Evolutionary conservation across 2,329 filamentous ascomycete genomes (phyloP).

Genomic region (Penicillium glabrum): DNA sequence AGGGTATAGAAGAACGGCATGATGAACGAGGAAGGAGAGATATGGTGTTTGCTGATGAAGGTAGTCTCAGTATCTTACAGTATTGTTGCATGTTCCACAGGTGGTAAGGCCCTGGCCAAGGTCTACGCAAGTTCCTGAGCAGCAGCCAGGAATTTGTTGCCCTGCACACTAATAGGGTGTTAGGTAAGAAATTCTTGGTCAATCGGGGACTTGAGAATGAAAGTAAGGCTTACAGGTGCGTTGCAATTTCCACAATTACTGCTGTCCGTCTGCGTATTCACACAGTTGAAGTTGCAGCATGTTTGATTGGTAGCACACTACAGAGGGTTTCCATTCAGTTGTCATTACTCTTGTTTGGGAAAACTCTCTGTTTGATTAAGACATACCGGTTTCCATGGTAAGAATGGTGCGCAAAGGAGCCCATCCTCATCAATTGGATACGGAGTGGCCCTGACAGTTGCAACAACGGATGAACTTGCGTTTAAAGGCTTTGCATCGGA

Average conservation of each 20-base stretch:
- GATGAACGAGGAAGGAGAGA: too few relatives aligned
- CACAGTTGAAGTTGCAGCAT: conserved; percentile 14
- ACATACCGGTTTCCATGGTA: conserved; percentile 11
- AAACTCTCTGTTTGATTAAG: not conserved
- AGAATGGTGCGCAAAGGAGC: conserved; percentile 5
- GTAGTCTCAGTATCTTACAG: not conserved
- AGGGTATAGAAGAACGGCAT: too few relatives aligned
- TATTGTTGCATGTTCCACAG: conserved; percentile 7
- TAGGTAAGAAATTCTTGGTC: not conserved
- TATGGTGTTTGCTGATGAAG: too few relatives aligned
- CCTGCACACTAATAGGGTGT: conserved; percentile 3
- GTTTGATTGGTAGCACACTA: conserved; percentile 8
- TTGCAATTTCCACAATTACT: conserved; percentile 12
- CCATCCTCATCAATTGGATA: not conserved
- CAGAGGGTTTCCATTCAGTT: not conserved
- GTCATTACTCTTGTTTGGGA: not conserved
- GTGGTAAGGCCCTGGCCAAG: not conserved
- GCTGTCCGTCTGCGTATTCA: not conserved
- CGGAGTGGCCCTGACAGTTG: not conserved
- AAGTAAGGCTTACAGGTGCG: not conserved
- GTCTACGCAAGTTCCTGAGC: conserved; percentile 10
- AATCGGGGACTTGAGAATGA: too few relatives aligned
- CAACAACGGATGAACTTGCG: conserved; percentile 1
- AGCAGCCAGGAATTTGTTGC: conserved; percentile 10
- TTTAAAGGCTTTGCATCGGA: conserved; percentile 6